Evolutionary conservation across 345 rosid species (phyloP).

Genomic region (Rhodamnia argentea): DNA sequence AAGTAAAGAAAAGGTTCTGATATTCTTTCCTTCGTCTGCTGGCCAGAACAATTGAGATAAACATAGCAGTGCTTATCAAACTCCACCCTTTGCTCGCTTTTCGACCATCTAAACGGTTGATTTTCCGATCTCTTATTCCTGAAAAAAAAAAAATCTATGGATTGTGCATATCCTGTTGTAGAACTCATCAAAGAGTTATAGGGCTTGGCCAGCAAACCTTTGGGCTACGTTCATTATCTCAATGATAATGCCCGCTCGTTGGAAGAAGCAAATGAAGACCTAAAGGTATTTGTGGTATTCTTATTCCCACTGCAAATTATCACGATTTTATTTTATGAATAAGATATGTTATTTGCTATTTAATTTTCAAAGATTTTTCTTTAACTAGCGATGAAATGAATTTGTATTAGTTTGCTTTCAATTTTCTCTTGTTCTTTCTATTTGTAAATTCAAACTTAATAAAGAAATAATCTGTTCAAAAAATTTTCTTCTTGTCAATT

Average conservation of each 20-base stretch:
- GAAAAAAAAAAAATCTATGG: neutral
- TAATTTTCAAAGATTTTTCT: neutral
- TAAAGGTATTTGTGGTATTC: no score
- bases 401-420: neutral
- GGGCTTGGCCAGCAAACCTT: neutral
- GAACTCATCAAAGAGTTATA: no score
- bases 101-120: no score
- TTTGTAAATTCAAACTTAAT: neutral
- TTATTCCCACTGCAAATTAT: no score
- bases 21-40: neutral
- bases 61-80: no score
- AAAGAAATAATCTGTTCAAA: no score
- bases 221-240: neutral
- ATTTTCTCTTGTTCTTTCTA: neutral
- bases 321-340: neutral
- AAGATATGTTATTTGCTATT: neutral
- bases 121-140: neutral
- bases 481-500: no score
- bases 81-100: no score
- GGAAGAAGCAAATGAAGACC: fast-evolving
- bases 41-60: no score
- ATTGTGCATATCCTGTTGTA: no score
- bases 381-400: no score
- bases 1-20: neutral
- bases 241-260: neutral